These are phyloP conservation scores for Dothistroma septosporum DNA, from an alignment of 2,329 filamentous ascomycete species.

Conservation along the genomic window DNA sequence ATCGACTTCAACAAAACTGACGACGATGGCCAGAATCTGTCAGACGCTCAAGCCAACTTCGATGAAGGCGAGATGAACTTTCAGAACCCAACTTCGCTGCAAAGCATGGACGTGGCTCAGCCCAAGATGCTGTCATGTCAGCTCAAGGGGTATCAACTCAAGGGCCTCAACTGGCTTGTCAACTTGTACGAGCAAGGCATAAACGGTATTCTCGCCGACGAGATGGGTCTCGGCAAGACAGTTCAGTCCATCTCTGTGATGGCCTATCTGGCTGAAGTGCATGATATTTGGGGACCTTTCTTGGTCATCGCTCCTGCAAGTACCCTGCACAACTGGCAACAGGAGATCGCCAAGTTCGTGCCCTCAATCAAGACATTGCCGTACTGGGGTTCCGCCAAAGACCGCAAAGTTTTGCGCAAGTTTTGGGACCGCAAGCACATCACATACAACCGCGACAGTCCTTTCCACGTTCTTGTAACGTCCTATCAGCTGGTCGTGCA, in stretches of 20 bases:
- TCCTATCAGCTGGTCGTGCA: conserved; percentile 97
- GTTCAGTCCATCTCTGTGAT: conserved; percentile 99
- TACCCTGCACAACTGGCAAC: conserved; percentile 98
- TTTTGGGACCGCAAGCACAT: conserved; percentile 99
- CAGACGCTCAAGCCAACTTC: conserved; percentile 49
- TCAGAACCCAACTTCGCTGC: conserved; percentile 93
- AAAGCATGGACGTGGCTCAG: conserved; percentile 89
- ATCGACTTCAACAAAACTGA: conserved; percentile 75
- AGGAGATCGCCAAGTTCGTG: conserved; percentile 93
- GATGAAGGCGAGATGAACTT: conserved; percentile 99
- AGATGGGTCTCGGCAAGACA: conserved; percentile 99
- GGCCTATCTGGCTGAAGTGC: conserved; percentile 94
- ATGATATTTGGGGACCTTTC: conserved; percentile 98
- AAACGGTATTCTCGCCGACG: conserved; percentile 97
- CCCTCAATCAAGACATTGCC: conserved; percentile 91
- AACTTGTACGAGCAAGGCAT: conserved; percentile 99
- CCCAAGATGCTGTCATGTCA: conserved; percentile 90
- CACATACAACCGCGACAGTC: conserved; percentile 86
- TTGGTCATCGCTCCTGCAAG: conserved; percentile 93
- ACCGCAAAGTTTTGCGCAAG: conserved; percentile 93
- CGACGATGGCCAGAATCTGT: conserved; percentile 52
- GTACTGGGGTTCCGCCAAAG: conserved; percentile 93
- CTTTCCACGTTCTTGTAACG: conserved; percentile 93
- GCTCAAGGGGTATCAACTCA: conserved; percentile 97
- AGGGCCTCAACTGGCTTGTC: conserved; percentile 98